Base-by-base conservation (phyloP, 176 grass and related monocot species). In the Eragrostis nindensis region DNA sequence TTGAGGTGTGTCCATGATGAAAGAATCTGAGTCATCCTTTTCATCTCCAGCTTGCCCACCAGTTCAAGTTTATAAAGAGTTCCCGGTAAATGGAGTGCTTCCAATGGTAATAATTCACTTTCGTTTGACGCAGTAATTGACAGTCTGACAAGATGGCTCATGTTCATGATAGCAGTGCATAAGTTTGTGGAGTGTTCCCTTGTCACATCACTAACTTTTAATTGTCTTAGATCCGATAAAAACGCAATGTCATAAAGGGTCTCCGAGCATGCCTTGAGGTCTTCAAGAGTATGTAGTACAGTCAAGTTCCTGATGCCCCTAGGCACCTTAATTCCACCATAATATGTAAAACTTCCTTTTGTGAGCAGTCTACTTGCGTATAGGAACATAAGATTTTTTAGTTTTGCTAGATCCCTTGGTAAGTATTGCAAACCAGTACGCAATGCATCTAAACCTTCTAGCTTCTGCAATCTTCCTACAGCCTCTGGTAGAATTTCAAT, bases 361-460 rank as follows among this genome's bases (percentile, higher is more conserved):
- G 2, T 0, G 5, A 4, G 0, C 10, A 39, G 19, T 18, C 6
- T n/a, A 19, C 5, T 0, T 10, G 49, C 82, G 52, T 50, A 61
- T 4, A 90, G 57, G 47, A 86, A 75, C 0, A 67, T 55, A 8
- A 90, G 38, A 19, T 72, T 86, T 0, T 25, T 24, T 9, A 90
- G 71, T 45, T 81, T 30, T 46, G 0, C 8, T 25, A 89, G 25
- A 9, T 32, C 18, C 9, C 55, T 32, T 21, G 87, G 87, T 27
- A 89, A 18, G 3, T 8, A 50, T 68, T 55, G 7, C 46, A 89
- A 12, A 29, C 25, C 0, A 15, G 81, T 47, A 0, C 0, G 0
- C 0, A 0, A 4, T 22, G 70, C 75, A 75, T 89, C 81, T 1
- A 84, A 38, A 14, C 75, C 70, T 42, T 68, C 59, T 11, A 89